Conservation (phyloP, 768 basidiomycete genomes). For the Tricholomella constricta region DNA sequence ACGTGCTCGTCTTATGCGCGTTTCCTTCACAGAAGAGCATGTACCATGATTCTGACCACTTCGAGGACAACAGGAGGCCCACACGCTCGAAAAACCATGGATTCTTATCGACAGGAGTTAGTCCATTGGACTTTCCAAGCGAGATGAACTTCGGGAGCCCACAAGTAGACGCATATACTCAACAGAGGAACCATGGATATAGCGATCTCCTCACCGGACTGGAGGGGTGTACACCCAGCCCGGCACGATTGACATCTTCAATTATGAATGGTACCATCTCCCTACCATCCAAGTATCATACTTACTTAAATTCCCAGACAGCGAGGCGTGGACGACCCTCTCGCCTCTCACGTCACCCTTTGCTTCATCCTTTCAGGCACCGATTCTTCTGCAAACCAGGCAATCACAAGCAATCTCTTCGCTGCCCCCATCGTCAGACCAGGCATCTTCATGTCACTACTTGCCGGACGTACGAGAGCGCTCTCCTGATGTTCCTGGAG, state of each 20-base stretch:
- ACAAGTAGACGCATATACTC: background rate
- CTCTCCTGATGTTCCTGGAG: background rate
- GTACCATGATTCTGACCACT: background rate
- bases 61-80: background rate
- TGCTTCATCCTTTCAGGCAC: background rate
- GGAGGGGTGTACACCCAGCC: background rate
- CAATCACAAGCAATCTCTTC: slow-evolving; percentile 1
- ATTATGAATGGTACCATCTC: background rate
- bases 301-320: background rate
- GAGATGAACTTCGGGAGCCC: background rate
- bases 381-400: background rate
- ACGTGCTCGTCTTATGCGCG: background rate
- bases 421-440: slow-evolving; percentile 15
- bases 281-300: background rate
- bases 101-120: background rate
- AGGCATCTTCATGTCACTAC: background rate
- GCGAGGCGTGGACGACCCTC: background rate
- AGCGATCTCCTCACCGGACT: background rate
- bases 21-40: background rate
- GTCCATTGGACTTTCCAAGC: background rate
- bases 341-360: background rate
- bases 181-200: background rate
- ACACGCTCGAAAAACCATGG: background rate
- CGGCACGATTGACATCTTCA: background rate
- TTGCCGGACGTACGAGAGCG: background rate